Percentiles rank a stretch among this genome's conserved stretches.
Conservation (phyloP, 129 eudicot genomes). For the Deinandra increscens region DNA sequence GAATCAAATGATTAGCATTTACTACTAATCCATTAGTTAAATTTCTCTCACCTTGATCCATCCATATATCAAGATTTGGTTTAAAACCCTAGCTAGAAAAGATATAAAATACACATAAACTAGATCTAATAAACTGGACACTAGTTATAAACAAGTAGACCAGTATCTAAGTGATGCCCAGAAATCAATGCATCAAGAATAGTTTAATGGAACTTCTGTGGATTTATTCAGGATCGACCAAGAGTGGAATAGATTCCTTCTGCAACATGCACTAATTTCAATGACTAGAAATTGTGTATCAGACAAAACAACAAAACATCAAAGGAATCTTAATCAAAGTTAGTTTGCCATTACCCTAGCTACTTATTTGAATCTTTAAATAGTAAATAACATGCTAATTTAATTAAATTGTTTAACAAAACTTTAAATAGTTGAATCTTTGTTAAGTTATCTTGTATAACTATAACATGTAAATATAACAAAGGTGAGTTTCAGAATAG, state of each 20-base stretch:
- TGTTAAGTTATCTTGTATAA: background rate
- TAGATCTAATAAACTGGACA: slow-evolving; percentile 11
- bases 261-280: slow-evolving; percentile 32
- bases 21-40: too few species aligned
- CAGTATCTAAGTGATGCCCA: slow-evolving; percentile 36
- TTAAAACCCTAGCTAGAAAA: background rate
- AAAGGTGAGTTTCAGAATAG: background rate
- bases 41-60: too few species aligned
- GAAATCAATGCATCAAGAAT: slow-evolving; percentile 24
- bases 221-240: slow-evolving; percentile 17
- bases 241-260: slow-evolving; percentile 41
- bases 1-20: slow-evolving; percentile 31
- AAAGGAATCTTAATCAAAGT: slow-evolving; percentile 32
- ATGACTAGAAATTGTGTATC: slow-evolving; percentile 21
- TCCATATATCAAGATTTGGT: too few species aligned
- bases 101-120: background rate
- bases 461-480: too few species aligned
- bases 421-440: too few species aligned
- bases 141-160: slow-evolving; percentile 13
- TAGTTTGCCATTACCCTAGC: slow-evolving; percentile 27
- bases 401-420: background rate
- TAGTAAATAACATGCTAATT: slow-evolving; percentile 9
- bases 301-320: slow-evolving; percentile 33
- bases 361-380: background rate
- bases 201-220: slow-evolving; percentile 11